These are phyloP conservation scores for Zasmidium citrigriseum DNA, from an alignment of 2,329 filamentous ascomycete species.

Conservation along the genomic window DNA sequence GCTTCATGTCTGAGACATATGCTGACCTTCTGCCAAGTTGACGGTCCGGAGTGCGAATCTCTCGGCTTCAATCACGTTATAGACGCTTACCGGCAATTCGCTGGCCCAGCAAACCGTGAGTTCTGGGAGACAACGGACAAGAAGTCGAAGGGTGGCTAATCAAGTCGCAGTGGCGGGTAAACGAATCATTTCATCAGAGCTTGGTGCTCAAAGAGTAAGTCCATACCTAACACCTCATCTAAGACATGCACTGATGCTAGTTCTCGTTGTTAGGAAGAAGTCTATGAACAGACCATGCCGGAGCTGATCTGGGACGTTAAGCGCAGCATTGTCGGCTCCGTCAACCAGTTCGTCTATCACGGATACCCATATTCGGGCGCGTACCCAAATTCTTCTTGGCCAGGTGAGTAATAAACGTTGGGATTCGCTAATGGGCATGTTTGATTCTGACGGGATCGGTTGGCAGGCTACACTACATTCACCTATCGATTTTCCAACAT, in stretches of 20 bases:
- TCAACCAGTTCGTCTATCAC: slow-evolving; percentile 50
- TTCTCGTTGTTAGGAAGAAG: too few relatives aligned
- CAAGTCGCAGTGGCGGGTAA: slow-evolving; percentile 25
- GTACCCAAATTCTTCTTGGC: slow-evolving; percentile 53
- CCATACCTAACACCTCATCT: too few relatives aligned
- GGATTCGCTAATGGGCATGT: too few relatives aligned
- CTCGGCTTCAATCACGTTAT: slow-evolving; percentile 36
- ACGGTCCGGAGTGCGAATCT: slow-evolving; percentile 38
- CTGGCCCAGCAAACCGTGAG: slow-evolving; percentile 33
- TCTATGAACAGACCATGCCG: slow-evolving; percentile 33
- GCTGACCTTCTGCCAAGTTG: too few relatives aligned
- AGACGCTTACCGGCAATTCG: slow-evolving; percentile 38
- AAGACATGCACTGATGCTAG: too few relatives aligned
- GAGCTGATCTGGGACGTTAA: slow-evolving; percentile 41
- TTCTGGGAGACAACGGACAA: not conserved
- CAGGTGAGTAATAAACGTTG: too few relatives aligned
- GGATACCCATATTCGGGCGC: slow-evolving; percentile 44
- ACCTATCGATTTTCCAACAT: slow-evolving; percentile 45
- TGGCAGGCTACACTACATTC: slow-evolving; percentile 48
- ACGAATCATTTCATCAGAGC: slow-evolving; percentile 36
- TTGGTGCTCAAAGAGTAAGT: slow-evolving; percentile 35
- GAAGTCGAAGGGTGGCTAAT: not conserved
- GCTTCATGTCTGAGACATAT: too few relatives aligned
- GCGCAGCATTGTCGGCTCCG: slow-evolving; percentile 41
- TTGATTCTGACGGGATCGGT: too few relatives aligned